phyloP scores from a whole-genome alignment of 83 land plant species.

The Picea abies region DNA sequence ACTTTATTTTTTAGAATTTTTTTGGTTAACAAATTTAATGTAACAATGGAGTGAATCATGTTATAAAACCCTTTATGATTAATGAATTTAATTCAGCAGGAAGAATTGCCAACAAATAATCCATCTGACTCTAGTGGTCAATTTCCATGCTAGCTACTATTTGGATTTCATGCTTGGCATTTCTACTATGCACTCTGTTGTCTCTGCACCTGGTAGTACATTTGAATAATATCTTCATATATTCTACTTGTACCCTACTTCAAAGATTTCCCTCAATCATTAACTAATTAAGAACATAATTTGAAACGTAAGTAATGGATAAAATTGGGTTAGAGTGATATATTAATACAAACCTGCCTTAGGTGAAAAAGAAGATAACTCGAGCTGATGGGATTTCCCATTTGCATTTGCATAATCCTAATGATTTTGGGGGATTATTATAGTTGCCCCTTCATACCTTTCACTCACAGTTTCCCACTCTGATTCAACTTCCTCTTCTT shows the following conservation, averaged over 20 bases:
- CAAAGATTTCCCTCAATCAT: too few relatives aligned
- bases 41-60: too few relatives aligned
- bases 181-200: neutral
- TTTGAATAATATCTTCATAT: too few relatives aligned
- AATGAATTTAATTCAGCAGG: too few relatives aligned
- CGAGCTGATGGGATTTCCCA: neutral
- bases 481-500: constrained; percentile 4
- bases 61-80: too few relatives aligned
- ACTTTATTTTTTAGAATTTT: too few relatives aligned
- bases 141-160: too few relatives aligned
- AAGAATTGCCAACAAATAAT: too few relatives aligned
- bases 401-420: neutral
- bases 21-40: too few relatives aligned
- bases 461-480: constrained; percentile 11
- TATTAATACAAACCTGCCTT: neutral
- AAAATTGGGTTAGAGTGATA: neutral
- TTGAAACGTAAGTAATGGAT: neutral
- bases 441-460: neutral
- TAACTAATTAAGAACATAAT: neutral
- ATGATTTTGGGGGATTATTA: neutral
- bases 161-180: neutral
- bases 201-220: too few relatives aligned
- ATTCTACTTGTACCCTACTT: too few relatives aligned
- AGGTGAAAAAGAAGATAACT: neutral
- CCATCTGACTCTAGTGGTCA: too few relatives aligned